These are phyloP conservation scores for Eucalyptus brandiana DNA, from an alignment of 345 rosid genomes.

Conservation along the genomic window DNA sequence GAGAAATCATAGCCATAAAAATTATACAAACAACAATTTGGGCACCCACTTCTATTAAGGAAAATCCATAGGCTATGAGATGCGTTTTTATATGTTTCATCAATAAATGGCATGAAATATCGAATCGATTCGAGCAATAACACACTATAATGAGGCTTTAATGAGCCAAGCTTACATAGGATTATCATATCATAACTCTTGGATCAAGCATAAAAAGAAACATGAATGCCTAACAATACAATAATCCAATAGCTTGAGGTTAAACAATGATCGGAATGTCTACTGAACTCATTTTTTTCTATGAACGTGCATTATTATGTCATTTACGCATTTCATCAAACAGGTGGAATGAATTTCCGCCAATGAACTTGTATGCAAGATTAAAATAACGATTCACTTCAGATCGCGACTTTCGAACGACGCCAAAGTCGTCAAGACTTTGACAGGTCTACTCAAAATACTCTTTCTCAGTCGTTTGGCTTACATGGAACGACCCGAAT, in stretches of 20 bases:
- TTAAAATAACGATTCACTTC: neutral
- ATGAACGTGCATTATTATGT: neutral
- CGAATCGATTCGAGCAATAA: neutral
- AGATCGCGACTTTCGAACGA: neutral
- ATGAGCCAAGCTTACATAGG: neutral
- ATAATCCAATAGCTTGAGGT: neutral
- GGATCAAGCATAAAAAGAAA: neutral
- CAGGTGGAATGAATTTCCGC: neutral
- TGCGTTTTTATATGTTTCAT: fast-evolving
- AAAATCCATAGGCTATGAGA: neutral
- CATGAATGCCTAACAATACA: neutral
- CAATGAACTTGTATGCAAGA: neutral
- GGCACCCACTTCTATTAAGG: neutral
- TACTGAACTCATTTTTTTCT: neutral
- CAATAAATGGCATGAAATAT: too few relatives aligned
- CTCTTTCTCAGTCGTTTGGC: neutral
- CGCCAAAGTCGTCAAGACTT: neutral
- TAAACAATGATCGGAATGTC: neutral
- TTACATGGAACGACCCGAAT: neutral
- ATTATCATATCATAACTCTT: neutral
- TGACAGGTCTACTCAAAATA: neutral
- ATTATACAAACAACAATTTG: neutral
- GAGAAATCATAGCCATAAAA: neutral
- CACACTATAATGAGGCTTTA: neutral
- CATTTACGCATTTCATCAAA: neutral